phyloP scores from a whole-genome alignment of 306 rosid species.

The Styphnolobium japonicum region DNA sequence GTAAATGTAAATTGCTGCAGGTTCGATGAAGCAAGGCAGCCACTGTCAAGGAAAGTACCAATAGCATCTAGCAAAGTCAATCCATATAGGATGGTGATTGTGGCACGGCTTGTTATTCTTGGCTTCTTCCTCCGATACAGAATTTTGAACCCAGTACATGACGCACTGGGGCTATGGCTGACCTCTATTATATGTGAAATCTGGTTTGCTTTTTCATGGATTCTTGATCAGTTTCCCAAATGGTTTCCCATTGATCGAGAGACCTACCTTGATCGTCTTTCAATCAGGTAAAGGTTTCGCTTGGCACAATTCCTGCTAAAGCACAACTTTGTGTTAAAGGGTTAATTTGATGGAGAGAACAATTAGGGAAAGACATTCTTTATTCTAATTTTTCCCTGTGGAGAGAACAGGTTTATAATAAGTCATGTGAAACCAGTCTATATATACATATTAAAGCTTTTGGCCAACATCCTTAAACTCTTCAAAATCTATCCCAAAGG shows the following conservation, averaged over 20 bases:
- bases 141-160: slow-evolving; percentile 58
- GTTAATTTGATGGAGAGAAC: not conserved
- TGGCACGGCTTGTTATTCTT: slow-evolving; percentile 57
- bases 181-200: slow-evolving; percentile 67
- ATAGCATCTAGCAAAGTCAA: slow-evolving; percentile 70
- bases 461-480: not conserved
- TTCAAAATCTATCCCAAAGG: not conserved
- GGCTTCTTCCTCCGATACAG: slow-evolving; percentile 60
- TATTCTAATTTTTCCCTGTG: not conserved
- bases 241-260: slow-evolving; percentile 84
- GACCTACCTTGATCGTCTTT: slow-evolving; percentile 76
- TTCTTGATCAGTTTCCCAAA: slow-evolving; percentile 79
- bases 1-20: slow-evolving; percentile 37
- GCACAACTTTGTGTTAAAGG: not conserved
- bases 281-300: slow-evolving; percentile 43
- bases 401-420: not conserved
- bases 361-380: not conserved
- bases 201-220: slow-evolving; percentile 81
- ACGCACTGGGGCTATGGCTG: slow-evolving; percentile 68
- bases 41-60: slow-evolving; percentile 74
- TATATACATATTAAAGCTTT: not conserved
- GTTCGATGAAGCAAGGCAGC: slow-evolving; percentile 77
- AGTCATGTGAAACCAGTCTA: not conserved
- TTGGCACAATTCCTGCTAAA: not conserved
- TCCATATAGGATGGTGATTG: slow-evolving; percentile 72